Evolutionary conservation across 495 filamentous ascomycete species (phyloP).

Genomic region (Daldinia grandis): DNA sequence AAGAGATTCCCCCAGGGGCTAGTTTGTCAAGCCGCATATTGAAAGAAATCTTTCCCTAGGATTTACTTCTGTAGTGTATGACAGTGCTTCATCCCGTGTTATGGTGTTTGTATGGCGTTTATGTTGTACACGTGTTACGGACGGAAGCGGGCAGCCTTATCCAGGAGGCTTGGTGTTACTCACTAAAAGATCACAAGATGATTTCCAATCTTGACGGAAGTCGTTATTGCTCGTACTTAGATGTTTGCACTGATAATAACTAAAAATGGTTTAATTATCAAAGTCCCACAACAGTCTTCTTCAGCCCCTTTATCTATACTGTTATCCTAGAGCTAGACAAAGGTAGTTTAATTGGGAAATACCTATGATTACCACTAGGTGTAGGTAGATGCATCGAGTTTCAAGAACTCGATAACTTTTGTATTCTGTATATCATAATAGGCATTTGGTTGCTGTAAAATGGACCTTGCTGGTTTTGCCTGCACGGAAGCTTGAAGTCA

Average conservation of each 20-base stretch:
- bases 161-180: slow-evolving; percentile 17
- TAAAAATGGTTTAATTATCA: too few relatives aligned
- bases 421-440: slow-evolving; percentile 54
- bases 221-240: not conserved
- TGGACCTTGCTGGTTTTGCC: slow-evolving; percentile 54
- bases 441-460: slow-evolving; percentile 57
- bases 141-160: slow-evolving; percentile 32
- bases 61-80: not conserved
- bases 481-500: slow-evolving; percentile 45
- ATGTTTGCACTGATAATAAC: not conserved
- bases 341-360: not conserved
- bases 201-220: not conserved
- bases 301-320: too few relatives aligned
- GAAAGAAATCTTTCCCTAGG: not conserved
- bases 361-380: not conserved
- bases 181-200: not conserved
- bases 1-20: not conserved
- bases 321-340: not conserved
- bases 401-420: slow-evolving; percentile 3
- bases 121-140: slow-evolving; percentile 31
- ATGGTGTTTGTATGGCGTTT: slow-evolving; percentile 23
- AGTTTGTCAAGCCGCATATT: not conserved
- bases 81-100: slow-evolving; percentile 7
- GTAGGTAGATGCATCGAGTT: not conserved
- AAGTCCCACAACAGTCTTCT: too few relatives aligned